Evolutionary conservation across 805 yeast species (phyloP).

Genomic region (Lipomyces kockii): DNA sequence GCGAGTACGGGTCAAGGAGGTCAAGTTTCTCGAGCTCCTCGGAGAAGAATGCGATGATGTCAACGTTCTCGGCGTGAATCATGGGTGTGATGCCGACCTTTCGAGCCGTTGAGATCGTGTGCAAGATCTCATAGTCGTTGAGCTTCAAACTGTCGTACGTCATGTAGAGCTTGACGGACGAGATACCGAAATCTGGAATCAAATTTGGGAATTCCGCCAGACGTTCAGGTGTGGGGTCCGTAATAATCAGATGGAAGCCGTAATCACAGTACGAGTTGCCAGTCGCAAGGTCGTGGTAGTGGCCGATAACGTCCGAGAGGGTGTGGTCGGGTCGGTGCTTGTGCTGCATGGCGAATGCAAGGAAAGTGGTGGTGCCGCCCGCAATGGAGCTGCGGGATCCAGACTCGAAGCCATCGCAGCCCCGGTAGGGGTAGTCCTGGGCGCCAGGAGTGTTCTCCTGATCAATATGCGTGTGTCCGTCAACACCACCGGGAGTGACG

Average conservation of each 20-base stretch:
- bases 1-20: conserved; percentile 52
- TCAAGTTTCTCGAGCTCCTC: conserved; percentile 50
- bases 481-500: conserved; percentile 60
- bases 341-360: conserved; percentile 55
- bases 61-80: conserved; percentile 59
- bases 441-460: conserved; percentile 50
- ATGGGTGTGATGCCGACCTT: conserved; percentile 53
- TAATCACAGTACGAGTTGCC: conserved; percentile 52
- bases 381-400: conserved; percentile 55
- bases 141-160: conserved; percentile 53
- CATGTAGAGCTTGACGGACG: conserved; percentile 53
- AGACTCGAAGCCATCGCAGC: conserved; percentile 52
- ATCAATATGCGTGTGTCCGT: conserved; percentile 56
- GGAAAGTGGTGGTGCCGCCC: conserved; percentile 59
- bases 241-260: conserved; percentile 54
- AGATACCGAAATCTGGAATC: conserved; percentile 48
- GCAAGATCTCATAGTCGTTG: conserved; percentile 50
- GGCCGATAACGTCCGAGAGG: conserved; percentile 42
- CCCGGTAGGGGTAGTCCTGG: conserved; percentile 33
- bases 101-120: conserved; percentile 49
- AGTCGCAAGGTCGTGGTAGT: conserved; percentile 45
- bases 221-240: conserved; percentile 46
- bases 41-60: conserved; percentile 51
- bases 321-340: conserved; percentile 44
- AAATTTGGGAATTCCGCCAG: conserved; percentile 46